These are phyloP conservation scores for Aspergillus sergii DNA, from an alignment of 2,329 filamentous ascomycete genomes.

Conservation along the genomic window DNA sequence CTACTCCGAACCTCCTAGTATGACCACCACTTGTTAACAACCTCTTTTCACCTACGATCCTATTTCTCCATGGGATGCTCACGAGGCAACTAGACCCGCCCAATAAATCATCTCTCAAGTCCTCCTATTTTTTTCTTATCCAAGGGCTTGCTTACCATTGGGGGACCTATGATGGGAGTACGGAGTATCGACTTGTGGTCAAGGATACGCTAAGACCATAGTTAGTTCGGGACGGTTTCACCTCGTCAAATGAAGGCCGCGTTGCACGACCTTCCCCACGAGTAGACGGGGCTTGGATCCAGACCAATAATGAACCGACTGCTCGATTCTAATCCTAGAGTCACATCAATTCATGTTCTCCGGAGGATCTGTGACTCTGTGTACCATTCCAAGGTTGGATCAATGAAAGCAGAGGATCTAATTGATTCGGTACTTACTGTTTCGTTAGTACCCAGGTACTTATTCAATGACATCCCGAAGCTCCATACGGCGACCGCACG, in stretches of 20 bases:
- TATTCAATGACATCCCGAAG: neutral
- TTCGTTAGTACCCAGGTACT: neutral
- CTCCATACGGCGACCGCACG: neutral
- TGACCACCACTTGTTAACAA: neutral
- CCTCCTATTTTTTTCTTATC: neutral
- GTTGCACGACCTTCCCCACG: neutral
- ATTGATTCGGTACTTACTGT: neutral
- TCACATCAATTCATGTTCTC: neutral
- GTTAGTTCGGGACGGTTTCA: conserved; percentile 1
- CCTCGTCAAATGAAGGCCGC: conserved; percentile 5
- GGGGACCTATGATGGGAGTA: neutral
- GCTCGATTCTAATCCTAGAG: neutral
- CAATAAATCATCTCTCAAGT: neutral
- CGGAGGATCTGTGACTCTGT: neutral
- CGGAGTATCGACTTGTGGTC: neutral
- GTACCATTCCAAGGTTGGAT: neutral
- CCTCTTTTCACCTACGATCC: neutral
- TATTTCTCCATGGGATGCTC: neutral
- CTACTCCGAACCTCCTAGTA: neutral
- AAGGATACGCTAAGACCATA: neutral
- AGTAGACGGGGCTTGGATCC: neutral
- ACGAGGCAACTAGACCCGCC: neutral
- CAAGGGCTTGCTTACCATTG: neutral
- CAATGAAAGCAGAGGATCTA: neutral
- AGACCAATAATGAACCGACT: neutral